Evolutionary conservation across 2,329 filamentous ascomycete genomes (phyloP), one percentile per base, ranked within the genome.

Genomic region (Gaeumannomyces sp.): DNA sequence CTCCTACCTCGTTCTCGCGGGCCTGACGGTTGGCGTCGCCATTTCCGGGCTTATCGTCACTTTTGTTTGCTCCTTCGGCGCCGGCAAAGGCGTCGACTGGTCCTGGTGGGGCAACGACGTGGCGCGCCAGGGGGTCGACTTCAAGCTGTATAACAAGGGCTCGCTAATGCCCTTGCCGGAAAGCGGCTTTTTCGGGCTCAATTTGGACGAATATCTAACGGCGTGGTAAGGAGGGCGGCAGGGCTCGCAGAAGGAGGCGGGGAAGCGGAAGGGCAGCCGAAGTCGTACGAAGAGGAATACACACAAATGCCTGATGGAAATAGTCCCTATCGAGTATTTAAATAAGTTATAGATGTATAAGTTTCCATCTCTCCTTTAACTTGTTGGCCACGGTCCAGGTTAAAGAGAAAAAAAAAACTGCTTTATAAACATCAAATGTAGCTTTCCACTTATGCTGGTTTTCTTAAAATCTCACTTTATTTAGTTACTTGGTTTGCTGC

Each of bases 61-160:
- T 69, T 80, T 81, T 62, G 77, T 76, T 4, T 71, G 81, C 7
- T 74, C 74, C 1, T 80, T 77, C 61, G 73, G 77, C 64, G 74
- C 75, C 33, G 61, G 61, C 61, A 62, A 62, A 45, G 1, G 71
- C 73, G 53, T 69, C 66, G 66, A 64, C 3, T 65, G 81, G 59
- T 72, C 71, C 22, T 81, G 79, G 79, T 81, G 79, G 79, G 79
- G 79, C 1, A 81, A 80, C 67, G 73, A 75, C 3, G 81, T 82
- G 25, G 80, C 69, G 64, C 60, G 60, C 1, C 71, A 73, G 25
- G 74, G 75, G 10, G 64, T 76, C 7, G 75, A 76, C 64, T 60
- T 58, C 10, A 35, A 64, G 58, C 28, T 66, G 45, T 50, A 50
- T 33, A 58, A 62, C 45, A 53, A 62, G 45, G 61, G 16, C 10